phyloP scores from a whole-genome alignment of 352 stramenopile species.

The Globisporangium mamillatum region DNA sequence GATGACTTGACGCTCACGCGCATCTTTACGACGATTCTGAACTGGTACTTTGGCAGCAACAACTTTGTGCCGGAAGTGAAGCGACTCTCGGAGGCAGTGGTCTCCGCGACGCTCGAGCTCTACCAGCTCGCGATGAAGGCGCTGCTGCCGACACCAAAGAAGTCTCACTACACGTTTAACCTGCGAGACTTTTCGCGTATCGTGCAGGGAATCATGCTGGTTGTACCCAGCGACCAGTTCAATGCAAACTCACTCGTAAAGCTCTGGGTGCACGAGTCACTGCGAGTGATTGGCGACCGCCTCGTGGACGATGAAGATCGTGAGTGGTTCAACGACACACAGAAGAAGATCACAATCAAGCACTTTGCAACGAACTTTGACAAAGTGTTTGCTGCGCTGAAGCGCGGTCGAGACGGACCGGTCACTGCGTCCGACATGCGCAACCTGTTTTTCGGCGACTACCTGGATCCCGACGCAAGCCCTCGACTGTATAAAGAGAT shows the following conservation, averaged over 20 bases:
- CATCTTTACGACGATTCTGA: slow-evolving; percentile 92
- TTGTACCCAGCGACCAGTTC: slow-evolving; percentile 81
- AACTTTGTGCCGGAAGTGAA: slow-evolving; percentile 73
- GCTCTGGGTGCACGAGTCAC: slow-evolving; percentile 93
- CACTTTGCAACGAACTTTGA: slow-evolving; percentile 88
- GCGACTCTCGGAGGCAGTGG: slow-evolving; percentile 68
- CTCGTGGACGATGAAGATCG: slow-evolving; percentile 92
- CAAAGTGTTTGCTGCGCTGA: slow-evolving; percentile 82
- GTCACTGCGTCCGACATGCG: slow-evolving; percentile 82
- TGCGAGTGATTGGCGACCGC: slow-evolving; percentile 94
- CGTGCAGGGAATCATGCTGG: slow-evolving; percentile 92
- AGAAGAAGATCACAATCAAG: slow-evolving; percentile 87
- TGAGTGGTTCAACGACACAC: slow-evolving; percentile 89
- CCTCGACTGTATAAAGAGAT: slow-evolving; percentile 81
- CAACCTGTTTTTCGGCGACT: slow-evolving; percentile 94
- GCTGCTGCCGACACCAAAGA: slow-evolving; percentile 91
- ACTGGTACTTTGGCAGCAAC: slow-evolving; percentile 77
- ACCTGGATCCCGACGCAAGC: slow-evolving; percentile 76
- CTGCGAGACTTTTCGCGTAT: slow-evolving; percentile 92
- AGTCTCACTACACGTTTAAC: slow-evolving; percentile 97
- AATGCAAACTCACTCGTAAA: slow-evolving; percentile 81
- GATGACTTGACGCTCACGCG: slow-evolving; percentile 90
- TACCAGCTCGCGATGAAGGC: slow-evolving; percentile 85
- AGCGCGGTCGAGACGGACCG: slow-evolving; percentile 63
- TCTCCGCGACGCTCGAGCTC: slow-evolving; percentile 89